phyloP scores from a whole-genome alignment of 495 filamentous ascomycete species.

The Xylaria scruposa region DNA sequence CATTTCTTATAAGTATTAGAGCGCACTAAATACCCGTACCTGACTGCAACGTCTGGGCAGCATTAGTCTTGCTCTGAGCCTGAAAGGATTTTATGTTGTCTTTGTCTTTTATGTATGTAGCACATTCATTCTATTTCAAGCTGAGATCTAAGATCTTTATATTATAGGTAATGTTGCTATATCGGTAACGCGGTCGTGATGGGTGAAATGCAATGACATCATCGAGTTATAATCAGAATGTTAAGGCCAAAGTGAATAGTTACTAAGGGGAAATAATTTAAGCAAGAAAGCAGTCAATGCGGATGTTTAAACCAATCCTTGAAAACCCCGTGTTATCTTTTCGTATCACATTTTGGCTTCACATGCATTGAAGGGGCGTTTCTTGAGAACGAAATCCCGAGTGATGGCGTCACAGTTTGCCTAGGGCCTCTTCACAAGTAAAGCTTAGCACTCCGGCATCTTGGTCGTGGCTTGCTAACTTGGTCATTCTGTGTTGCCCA shows the following conservation, averaged over 20 bases:
- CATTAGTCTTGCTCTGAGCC: no score
- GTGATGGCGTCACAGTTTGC: constrained; percentile 16
- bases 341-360: neutral
- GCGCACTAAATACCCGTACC: neutral
- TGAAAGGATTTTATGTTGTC: neutral
- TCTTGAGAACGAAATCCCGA: neutral
- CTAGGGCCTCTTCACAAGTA: neutral
- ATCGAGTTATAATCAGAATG: neutral
- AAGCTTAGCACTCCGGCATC: neutral
- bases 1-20: neutral
- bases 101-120: neutral
- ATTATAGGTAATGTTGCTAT: neutral
- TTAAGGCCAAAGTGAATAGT: neutral
- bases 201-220: constrained; percentile 6
- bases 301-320: neutral
- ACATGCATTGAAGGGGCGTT: neutral
- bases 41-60: neutral
- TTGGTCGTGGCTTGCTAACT: neutral
- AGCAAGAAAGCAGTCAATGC: neutral
- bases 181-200: neutral
- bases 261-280: neutral
- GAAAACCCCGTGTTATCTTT: neutral
- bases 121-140: neutral
- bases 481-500: constrained; percentile 8
- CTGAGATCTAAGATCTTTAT: neutral